These are phyloP conservation scores for Tuber borchii DNA, from an alignment of 495 filamentous ascomycete species.

Conservation along the genomic window DNA sequence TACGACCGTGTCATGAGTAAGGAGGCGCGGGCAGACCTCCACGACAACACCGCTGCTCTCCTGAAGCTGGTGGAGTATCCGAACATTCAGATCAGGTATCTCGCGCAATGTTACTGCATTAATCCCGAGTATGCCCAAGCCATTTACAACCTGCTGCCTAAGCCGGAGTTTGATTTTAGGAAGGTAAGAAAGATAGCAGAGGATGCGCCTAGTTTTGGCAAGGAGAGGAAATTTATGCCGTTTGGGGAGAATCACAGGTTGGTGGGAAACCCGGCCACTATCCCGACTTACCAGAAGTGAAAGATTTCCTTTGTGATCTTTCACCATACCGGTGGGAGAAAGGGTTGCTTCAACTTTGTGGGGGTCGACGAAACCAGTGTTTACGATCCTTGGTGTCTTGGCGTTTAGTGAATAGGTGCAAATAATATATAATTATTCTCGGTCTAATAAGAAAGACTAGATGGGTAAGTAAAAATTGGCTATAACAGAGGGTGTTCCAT, in stretches of 20 bases:
- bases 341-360: too few relatives aligned
- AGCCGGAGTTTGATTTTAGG: constrained; percentile 46
- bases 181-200: constrained; percentile 45
- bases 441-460: too few relatives aligned
- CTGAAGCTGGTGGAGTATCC: constrained; percentile 43
- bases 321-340: too few relatives aligned
- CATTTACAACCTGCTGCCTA: constrained; percentile 47
- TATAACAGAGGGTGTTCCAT: too few relatives aligned
- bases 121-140: constrained; percentile 47
- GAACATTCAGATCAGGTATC: constrained; percentile 49
- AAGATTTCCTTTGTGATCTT: too few relatives aligned
- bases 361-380: too few relatives aligned
- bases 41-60: constrained; percentile 48
- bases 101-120: constrained; percentile 53
- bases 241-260: constrained; percentile 9
- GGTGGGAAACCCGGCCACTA: constrained; percentile 4
- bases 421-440: too few relatives aligned
- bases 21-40: constrained; percentile 45
- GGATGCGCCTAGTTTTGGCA: constrained; percentile 43
- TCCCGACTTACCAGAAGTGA: constrained; percentile 10
- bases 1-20: constrained; percentile 49
- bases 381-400: too few relatives aligned
- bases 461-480: too few relatives aligned
- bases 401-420: too few relatives aligned
- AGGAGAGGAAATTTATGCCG: constrained; percentile 48